Evolutionary conservation across 2,329 filamentous ascomycete genomes (phyloP).

Genomic region (Botrytis medusae): DNA sequence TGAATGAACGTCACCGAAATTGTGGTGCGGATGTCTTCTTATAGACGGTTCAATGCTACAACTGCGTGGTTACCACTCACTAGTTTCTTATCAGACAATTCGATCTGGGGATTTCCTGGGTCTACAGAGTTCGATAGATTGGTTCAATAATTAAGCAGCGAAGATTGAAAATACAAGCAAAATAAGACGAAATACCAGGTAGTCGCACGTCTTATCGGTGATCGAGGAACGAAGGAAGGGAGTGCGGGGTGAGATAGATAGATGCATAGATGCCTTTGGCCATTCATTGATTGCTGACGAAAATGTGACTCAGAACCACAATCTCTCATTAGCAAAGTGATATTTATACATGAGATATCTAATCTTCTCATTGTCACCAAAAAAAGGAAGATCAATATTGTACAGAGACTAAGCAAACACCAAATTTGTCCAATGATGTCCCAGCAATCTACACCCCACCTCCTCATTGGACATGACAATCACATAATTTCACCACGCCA

Average conservation of each 20-base stretch:
- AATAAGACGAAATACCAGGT: background rate
- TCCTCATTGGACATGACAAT: slow-evolving; percentile 17
- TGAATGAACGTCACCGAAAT: too few species aligned
- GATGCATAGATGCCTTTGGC: background rate
- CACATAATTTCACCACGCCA: slow-evolving; percentile 20
- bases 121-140: background rate
- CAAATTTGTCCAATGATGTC: background rate
- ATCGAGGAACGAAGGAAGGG: background rate
- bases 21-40: background rate
- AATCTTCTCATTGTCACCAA: background rate
- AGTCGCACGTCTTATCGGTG: background rate
- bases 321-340: background rate
- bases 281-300: background rate
- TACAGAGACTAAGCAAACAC: background rate
- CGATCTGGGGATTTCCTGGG: background rate
- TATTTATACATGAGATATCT: background rate
- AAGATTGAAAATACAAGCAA: background rate
- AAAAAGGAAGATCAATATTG: background rate
- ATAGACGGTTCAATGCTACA: background rate
- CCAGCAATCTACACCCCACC: slow-evolving; percentile 3
- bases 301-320: background rate
- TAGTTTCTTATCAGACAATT: background rate
- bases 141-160: background rate
- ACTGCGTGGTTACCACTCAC: background rate
- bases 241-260: background rate